Base-by-base conservation (phyloP, 495 filamentous ascomycete genomes). In the Lindgomyces ingoldianus region DNA sequence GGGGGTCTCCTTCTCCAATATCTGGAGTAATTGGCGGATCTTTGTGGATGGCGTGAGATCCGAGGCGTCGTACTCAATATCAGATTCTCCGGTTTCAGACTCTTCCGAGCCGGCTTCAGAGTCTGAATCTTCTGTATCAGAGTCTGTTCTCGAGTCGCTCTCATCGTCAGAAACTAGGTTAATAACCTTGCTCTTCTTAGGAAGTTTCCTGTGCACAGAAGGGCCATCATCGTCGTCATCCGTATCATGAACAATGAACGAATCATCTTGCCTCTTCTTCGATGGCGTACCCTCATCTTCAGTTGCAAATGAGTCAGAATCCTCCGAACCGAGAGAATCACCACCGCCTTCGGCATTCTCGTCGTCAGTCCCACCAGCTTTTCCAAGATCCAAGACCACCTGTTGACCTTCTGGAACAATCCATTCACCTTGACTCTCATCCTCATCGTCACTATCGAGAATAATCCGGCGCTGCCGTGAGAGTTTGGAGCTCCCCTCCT, bases 261-360 rank as follows among this genome's bases (percentile, higher is more conserved):
- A 70, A 57, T 25, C 60, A 57, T 50, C 62, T 68, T n/a, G n/a
- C n/a, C 62, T 72, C 73, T 54, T 60, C 53, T 58, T 64, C 4
- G 54, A 47, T 30, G 47, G 51, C 10, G 44, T 64, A 57, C 63
- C 70, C 42, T 81, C 83, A 18, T 77, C 80, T 22, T 81, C 78
- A 19, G 79, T 77, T 26, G 77, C 78, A 12, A 77, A 75, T 3
- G 68, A 72, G 16, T 77, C 51, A 1, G 65, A 69, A 62, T 88
- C 89, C 21, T 87, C 85, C 4, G 88, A 87, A 27, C 78, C 80
- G 26, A 96, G 77, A 74, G 85, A 89, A 55, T 93, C 88, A 18
- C 91, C 92, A 21, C 88, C 90, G 26, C 91, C 91, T 68, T 96
- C 91, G 18, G 88, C 84, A 76, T 96, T 80, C 70, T 96, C 91